Evolutionary conservation across 208 protist species (phyloP), one percentile per base, ranked within the genome.

Genomic region (Porcisia deanei): DNA sequence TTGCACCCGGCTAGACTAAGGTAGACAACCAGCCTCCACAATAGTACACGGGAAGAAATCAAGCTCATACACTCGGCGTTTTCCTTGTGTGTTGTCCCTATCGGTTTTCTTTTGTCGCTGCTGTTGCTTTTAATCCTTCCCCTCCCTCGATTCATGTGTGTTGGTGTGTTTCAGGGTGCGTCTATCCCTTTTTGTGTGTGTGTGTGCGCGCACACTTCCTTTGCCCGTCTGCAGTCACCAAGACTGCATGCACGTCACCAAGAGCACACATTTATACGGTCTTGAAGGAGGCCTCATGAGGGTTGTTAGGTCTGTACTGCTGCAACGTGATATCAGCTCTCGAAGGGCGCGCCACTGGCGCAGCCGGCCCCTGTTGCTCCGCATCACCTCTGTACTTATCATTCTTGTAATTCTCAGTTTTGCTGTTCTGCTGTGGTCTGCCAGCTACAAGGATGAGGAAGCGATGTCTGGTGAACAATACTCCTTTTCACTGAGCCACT

Each of bases 291-390:
- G 4, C 0, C 47, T 71, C 25, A 30, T 43, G 16, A 39, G 45
- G 47, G 47, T 12, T 57, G 25, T 25, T 16, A 1, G 3, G n/a
- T 37, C 4, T 57, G 22, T 20, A 9, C 53, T 71, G 47, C 22
- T 37, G 47, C 53, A 14, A 45, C 66, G 30, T 37, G 10, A 7
- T 41, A 55, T 54, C 18, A 30, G 47, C 25, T 71, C 39, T 22
- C 66, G 9, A 39, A 12, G 22, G 69, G 54, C 16, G 69, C 69
- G 53, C 20, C 12, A 41, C 52, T 30, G 43, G 47, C 70, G 71
- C 16, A 75, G 0, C 12, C 71, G 71, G 14, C 58, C 2, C 58
- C 52, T 52, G n/a, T 58, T 63, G 25, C 71, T 63, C 39, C 71
- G 57, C n/a, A 34, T 20, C 10, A 4, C 47, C 43, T 18, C 52